These are phyloP conservation scores for Phytophthora boehmeriae DNA, from an alignment of 352 stramenopile genomes.

Conservation along the genomic window DNA sequence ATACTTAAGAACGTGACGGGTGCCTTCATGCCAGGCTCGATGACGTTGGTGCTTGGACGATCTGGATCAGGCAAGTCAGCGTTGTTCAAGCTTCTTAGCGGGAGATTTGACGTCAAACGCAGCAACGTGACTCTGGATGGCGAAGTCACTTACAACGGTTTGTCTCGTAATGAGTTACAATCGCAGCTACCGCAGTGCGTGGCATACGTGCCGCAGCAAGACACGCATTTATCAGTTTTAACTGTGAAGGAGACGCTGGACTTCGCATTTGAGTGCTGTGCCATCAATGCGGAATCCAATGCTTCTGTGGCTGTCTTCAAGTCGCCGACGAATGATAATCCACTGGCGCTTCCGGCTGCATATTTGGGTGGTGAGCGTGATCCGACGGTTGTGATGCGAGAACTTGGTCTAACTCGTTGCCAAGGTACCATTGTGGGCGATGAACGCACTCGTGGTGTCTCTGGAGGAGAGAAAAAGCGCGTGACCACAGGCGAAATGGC, in stretches of 20 bases:
- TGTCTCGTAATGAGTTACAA: slow-evolving; percentile 30
- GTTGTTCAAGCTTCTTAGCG: slow-evolving; percentile 51
- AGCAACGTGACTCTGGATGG: slow-evolving; percentile 32
- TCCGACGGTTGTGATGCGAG: slow-evolving; percentile 23
- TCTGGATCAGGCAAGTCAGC: slow-evolving; percentile 57
- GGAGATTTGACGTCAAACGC: slow-evolving; percentile 27
- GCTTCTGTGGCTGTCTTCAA: slow-evolving; percentile 27
- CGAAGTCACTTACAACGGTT: slow-evolving; percentile 53
- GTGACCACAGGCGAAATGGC: slow-evolving; percentile 89
- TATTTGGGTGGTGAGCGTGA: slow-evolving; percentile 48
- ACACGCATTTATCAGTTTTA: slow-evolving; percentile 84
- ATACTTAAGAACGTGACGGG: slow-evolving; percentile 51
- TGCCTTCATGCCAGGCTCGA: slow-evolving; percentile 45
- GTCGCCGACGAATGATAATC: slow-evolving; percentile 23
- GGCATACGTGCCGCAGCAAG: slow-evolving; percentile 57
- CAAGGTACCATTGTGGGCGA: slow-evolving; percentile 64
- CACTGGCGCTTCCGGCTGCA: slow-evolving; percentile 30
- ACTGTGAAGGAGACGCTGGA: slow-evolving; percentile 94
- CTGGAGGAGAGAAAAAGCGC: slow-evolving; percentile 92
- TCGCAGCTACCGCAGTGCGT: slow-evolving; percentile 49
- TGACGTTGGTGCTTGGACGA: slow-evolving; percentile 56
- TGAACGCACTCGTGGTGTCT: slow-evolving; percentile 63
- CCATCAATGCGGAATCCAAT: slow-evolving; percentile 30
- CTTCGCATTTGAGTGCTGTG: slow-evolving; percentile 90
- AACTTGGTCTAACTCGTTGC: slow-evolving; percentile 53